Evolutionary conservation across 78 protist genomes (phyloP), one percentile per base, ranked within the genome.

Genomic region (Planoprotostelium fungivorum): DNA sequence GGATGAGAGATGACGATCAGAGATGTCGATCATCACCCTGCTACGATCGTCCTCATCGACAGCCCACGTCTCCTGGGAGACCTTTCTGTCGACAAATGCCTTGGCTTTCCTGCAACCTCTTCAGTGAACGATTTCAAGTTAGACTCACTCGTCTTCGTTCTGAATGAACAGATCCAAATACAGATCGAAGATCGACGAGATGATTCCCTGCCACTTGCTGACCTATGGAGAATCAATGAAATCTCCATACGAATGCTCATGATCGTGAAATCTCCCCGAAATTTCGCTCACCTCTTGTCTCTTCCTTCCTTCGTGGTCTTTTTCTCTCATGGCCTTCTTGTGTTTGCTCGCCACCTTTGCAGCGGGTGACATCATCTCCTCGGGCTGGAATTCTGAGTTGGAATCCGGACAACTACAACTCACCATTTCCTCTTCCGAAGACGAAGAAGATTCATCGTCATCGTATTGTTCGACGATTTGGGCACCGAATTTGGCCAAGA

Each of bases 151-250:
- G 73, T 51, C 73, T 38, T 94, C 95, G 35, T 90, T 85, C 29
- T 89, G 28, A 36, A 95, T 89, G 87, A 91, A 96, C 0, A 89
- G 37, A 38, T 91, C 92, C 96, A 96, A 89, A 37, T 87, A 91
- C 38, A 91, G 92, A 36, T 95, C 96, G 89, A 96, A 96, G 25
- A 51, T 38, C 0, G 84, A n/a, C 29, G 96, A 91, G 23, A 94
- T 84, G 35, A 94, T 91, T 51, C 73, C 73, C 73, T 51, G 73
- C 31, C 5, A 51, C 16, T 51, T 51, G 16, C 73, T 51, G 73
- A 51, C 16, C 73, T 51, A 51, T 16, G 16, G 16, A 5, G 73
- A 51, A 16, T 51, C 73, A 51, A 16, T 51, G 16, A n/a, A n/a
- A 0, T 88, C 90, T 34, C 85, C 38, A 36, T 90, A 90, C 84